Evolutionary conservation across 352 stramenopile genomes (phyloP).

Genomic region (Globisporangium recalcitrans): DNA sequence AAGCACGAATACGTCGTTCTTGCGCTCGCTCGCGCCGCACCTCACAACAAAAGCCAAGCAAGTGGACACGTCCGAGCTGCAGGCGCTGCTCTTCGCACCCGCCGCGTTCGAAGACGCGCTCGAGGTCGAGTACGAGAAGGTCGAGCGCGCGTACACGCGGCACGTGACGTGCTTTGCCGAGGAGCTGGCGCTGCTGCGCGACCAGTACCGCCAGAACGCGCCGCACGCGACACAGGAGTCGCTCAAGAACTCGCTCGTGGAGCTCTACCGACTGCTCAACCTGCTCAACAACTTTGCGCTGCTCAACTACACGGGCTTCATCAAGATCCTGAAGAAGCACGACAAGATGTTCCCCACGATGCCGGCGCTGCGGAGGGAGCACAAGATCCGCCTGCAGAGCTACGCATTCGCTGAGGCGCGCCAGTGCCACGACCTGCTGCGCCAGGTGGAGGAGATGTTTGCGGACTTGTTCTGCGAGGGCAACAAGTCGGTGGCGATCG

Average conservation of each 20-base stretch:
- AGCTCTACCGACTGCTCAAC: slow-evolving; percentile 92
- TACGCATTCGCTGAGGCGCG: slow-evolving; percentile 58
- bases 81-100: slow-evolving; percentile 24
- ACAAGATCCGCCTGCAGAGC: slow-evolving; percentile 44
- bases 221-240: slow-evolving; percentile 76
- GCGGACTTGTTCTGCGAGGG: slow-evolving; percentile 73
- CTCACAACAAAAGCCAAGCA: slow-evolving; percentile 7
- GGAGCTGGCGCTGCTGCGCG: slow-evolving; percentile 81
- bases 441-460: slow-evolving; percentile 61
- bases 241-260: slow-evolving; percentile 90
- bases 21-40: slow-evolving; percentile 4
- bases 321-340: slow-evolving; percentile 98
- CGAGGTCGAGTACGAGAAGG: slow-evolving; percentile 79
- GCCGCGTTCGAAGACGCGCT: slow-evolving; percentile 83
- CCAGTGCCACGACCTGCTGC: slow-evolving; percentile 43
- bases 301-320: slow-evolving; percentile 97
- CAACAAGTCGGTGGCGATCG: slow-evolving; percentile 60
- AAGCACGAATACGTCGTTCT: slow-evolving; percentile 10
- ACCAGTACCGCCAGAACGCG: slow-evolving; percentile 51
- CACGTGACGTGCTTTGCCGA: slow-evolving; percentile 79
- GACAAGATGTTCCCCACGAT: slow-evolving; percentile 81
- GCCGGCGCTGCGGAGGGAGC: slow-evolving; percentile 28
- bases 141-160: slow-evolving; percentile 90
- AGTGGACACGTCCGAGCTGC: slow-evolving; percentile 23
- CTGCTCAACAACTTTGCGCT: slow-evolving; percentile 96